Evolutionary conservation across 371 early-diverging fungal genomes (phyloP), one percentile per base, ranked within the genome.

Genomic region (Mucor saturninus): DNA sequence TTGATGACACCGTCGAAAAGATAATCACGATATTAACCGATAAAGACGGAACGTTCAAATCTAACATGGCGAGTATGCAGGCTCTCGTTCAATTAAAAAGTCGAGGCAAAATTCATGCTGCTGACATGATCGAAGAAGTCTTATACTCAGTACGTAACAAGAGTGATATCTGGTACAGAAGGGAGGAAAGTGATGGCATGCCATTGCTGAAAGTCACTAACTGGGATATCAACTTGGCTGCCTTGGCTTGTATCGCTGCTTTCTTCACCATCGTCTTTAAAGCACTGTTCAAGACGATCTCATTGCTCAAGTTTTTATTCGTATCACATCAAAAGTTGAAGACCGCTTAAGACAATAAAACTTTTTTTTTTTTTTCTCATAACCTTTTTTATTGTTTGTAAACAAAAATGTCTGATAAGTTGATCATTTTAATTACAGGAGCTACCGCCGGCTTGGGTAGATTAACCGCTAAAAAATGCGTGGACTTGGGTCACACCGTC

Each of bases 351-450:
- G 40, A 28, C 31, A 58, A 37, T 30, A 9, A 21, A 28, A 39
- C 10, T 52, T 29, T 26, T 7, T 7, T 45, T 21, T 53, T 14
- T 13, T 42, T 7, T 53, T 4, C 45, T 43, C 42, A 3, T 8
- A 4, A 28, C 42, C 9, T 43, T 32, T 42, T 53, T 8, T 53
- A 8, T 31, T 50, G 21, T 38, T 50, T 9, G 2, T 48, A 29
- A 21, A 21, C 21, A 21, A 29, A n/a, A 11, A 61, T 61, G 52
- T 31, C 53, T 31, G 40, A 31, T 32, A 59, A 59, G 39, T 28
- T 54, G 48, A 52, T 59, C 26, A 58, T 79, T 29, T 71, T 79
- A n/a, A 79, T 79, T 38, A 76, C 79, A 7, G 79, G 79, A 28
- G 74, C 67, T 3, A 72, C 79, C 6, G 59, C 39, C 30, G 79